A percentile compares a stretch with the other conserved stretches of the same genome.
Evolutionary conservation across 169 alveolate genomes (phyloP).

Genomic region (Plasmodium adleri): DNA sequence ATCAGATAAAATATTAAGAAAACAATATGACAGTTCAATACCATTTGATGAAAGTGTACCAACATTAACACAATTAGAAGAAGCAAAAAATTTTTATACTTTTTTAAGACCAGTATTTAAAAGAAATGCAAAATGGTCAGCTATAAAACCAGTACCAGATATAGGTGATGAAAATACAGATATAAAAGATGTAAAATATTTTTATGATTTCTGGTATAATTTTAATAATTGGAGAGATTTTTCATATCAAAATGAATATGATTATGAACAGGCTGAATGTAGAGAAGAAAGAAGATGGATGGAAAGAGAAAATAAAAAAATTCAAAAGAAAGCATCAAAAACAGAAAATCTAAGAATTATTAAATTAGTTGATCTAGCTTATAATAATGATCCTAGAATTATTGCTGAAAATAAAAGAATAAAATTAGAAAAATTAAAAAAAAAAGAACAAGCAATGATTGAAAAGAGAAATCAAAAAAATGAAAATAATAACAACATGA

Average conservation of each 20-base stretch:
- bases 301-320: slow-evolving; percentile 94
- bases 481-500: slow-evolving; percentile 8
- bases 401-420: slow-evolving; percentile 81
- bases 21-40: slow-evolving; percentile 93
- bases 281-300: slow-evolving; percentile 95
- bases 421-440: slow-evolving; percentile 83
- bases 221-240: slow-evolving; percentile 94
- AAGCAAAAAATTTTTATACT: slow-evolving; percentile 85
- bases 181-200: slow-evolving; percentile 88
- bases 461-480: slow-evolving; percentile 82
- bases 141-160: slow-evolving; percentile 93
- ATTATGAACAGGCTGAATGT: slow-evolving; percentile 92
- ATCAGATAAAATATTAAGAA: slow-evolving; percentile 90
- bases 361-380: slow-evolving; percentile 92
- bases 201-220: slow-evolving; percentile 93
- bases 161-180: slow-evolving; percentile 91
- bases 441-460: slow-evolving; percentile 41
- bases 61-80: slow-evolving; percentile 82
- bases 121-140: slow-evolving; percentile 91
- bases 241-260: slow-evolving; percentile 92
- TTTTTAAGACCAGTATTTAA: slow-evolving; percentile 87
- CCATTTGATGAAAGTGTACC: slow-evolving; percentile 96
- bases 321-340: slow-evolving; percentile 89
- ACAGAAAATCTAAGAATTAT: slow-evolving; percentile 92
- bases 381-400: slow-evolving; percentile 90